Evolutionary conservation across 768 basidiomycete genomes (phyloP).

Genomic region (Rhizopogon vesiculosus): DNA sequence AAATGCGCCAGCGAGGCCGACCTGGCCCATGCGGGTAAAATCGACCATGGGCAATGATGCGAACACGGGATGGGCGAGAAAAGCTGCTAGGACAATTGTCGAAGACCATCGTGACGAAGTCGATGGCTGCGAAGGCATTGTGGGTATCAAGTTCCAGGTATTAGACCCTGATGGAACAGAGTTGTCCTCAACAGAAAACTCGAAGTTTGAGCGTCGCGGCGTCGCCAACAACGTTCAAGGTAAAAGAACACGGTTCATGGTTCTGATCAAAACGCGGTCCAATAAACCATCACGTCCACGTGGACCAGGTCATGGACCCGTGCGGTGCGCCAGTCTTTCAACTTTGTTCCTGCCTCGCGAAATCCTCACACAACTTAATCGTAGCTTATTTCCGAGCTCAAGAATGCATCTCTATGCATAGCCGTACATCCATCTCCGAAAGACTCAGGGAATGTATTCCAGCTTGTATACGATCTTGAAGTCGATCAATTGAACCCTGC

Average conservation of each 20-base stretch:
- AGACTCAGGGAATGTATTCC: background rate
- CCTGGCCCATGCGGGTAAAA: constrained; percentile 83
- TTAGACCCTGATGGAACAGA: constrained; percentile 1
- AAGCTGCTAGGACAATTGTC: constrained; percentile 15
- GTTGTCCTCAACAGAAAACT: background rate
- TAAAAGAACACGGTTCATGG: background rate
- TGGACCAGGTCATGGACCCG: constrained; percentile 16
- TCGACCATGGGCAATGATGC: constrained; percentile 57
- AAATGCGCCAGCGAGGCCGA: constrained; percentile 86
- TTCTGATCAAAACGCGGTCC: constrained; percentile 1
- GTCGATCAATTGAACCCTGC: background rate
- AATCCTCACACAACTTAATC: background rate
- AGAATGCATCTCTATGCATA: background rate
- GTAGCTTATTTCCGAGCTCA: background rate
- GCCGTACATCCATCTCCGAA: background rate
- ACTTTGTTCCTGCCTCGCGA: background rate
- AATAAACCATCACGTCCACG: constrained; percentile 16
- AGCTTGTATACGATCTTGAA: background rate
- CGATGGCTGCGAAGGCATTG: constrained; percentile 7
- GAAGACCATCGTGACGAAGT: constrained; percentile 17
- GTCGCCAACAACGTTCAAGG: background rate
- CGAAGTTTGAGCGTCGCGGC: background rate
- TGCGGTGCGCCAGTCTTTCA: background rate
- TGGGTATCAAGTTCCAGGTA: constrained; percentile 2
- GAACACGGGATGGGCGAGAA: constrained; percentile 12